Conservation (phyloP, 2,329 filamentous ascomycete species). For the Davidsoniella neocaledoniae region DNA sequence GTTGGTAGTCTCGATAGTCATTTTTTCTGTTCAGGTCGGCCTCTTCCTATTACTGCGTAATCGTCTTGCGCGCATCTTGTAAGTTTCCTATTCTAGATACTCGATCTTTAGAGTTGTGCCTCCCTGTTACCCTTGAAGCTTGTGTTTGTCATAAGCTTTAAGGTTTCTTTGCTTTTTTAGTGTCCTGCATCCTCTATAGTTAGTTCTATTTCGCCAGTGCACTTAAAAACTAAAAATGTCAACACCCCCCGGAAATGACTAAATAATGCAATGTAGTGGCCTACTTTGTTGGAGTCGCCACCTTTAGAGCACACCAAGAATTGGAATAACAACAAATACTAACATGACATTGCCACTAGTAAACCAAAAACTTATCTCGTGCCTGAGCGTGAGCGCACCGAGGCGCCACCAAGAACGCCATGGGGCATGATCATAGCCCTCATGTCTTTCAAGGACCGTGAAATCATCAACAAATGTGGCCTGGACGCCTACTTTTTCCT, state of each 20-base stretch:
- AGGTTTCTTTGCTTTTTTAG: neutral
- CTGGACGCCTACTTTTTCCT: slow-evolving; percentile 96
- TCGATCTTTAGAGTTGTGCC: neutral
- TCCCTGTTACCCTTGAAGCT: too few species aligned
- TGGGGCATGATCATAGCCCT: slow-evolving; percentile 39
- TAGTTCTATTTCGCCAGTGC: too few species aligned
- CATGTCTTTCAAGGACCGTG: slow-evolving; percentile 53
- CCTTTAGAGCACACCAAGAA: neutral
- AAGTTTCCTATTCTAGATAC: slow-evolving; percentile 19
- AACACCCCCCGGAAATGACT: neutral
- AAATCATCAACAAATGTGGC: slow-evolving; percentile 88
- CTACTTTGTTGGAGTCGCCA: too few species aligned
- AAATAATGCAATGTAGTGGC: too few species aligned
- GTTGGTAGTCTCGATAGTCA: slow-evolving; percentile 40
- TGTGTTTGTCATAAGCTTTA: neutral
- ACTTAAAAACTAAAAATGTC: too few species aligned
- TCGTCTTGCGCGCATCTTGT: slow-evolving; percentile 73
- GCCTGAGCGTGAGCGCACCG: slow-evolving; percentile 65
- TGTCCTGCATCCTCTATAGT: neutral
- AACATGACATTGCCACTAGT: slow-evolving; percentile 23
- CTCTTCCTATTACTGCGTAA: slow-evolving; percentile 64
- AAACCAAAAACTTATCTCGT: slow-evolving; percentile 77
- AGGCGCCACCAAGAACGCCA: slow-evolving; percentile 46
- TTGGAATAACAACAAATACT: neutral
- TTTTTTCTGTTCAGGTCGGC: slow-evolving; percentile 48